Evolutionary conservation across 1,284 basidiomycete genomes (phyloP).

Genomic region (Ceratobasidium sp.): DNA sequence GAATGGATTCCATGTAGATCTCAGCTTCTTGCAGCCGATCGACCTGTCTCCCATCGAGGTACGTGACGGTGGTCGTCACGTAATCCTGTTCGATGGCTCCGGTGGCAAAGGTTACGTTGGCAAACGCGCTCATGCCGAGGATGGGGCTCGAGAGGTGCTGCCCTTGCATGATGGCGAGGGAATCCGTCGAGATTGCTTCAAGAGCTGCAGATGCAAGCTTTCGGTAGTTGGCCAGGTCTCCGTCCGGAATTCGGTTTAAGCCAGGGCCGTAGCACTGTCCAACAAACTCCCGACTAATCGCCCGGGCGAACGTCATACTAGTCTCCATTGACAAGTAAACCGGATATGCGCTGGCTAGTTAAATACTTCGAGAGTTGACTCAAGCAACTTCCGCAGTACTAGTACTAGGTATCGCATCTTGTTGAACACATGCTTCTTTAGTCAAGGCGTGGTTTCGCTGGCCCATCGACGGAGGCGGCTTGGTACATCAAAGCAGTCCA

Average conservation of each 20-base stretch:
- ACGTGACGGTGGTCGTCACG: background rate
- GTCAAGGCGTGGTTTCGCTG: too few relatives aligned
- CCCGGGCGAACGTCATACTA: background rate
- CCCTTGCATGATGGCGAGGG: background rate
- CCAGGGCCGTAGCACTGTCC: constrained; percentile 7
- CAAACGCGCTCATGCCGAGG: background rate
- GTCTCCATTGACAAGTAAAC: background rate
- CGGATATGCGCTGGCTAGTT: too few relatives aligned
- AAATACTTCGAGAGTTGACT: too few relatives aligned
- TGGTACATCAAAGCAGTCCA: too few relatives aligned
- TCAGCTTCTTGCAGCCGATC: background rate
- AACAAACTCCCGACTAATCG: background rate
- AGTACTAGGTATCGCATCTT: background rate
- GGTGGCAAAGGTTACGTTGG: too few relatives aligned
- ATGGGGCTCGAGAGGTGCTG: background rate
- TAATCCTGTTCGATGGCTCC: background rate
- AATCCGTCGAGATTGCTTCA: constrained; percentile 7
- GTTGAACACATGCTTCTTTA: too few relatives aligned
- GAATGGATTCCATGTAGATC: background rate
- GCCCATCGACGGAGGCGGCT: too few relatives aligned
- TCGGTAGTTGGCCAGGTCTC: background rate
- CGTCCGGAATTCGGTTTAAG: background rate
- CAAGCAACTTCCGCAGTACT: too few relatives aligned
- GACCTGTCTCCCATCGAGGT: background rate
- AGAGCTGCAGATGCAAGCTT: background rate